Evolutionary conservation across 345 rosid genomes (phyloP), one percentile per base, ranked within the genome.

Genomic region (Isatis tinctoria): DNA sequence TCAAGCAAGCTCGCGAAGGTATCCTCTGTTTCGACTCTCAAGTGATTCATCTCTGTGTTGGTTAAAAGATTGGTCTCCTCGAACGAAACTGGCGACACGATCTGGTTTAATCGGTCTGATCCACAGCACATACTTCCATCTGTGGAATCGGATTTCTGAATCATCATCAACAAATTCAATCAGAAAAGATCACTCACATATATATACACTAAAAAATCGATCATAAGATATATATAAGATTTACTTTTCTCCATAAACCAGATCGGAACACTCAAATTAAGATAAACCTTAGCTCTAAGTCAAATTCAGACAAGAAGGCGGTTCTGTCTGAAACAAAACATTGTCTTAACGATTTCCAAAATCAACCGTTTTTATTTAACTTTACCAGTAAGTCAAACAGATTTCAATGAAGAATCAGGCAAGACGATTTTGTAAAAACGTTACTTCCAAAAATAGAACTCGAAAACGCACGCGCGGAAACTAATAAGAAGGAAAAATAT

Each of bases 1-100:
- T 91, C 98, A 67, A 94, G 97, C 79, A 91, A 78, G 81, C 96
- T 90, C 8, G 90, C 90, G 73, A 88, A 90, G 49, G 88, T 65
- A 73, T 93, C 96, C 74, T 88, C 97, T 62, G 98, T 93, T 67
- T 86, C 87, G 39, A 90, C 78, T 51, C 87, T 83, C 45, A 93
- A 80, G 81, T 89, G 92, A 83, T 87, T 89, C 98, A 93, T 93
- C 37, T 79, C 85, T 41, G 45, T 11, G 70, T 45, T 69, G 65
- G 60, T 44, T 33, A 33, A 27, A 12, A 57, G 40, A 81, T 72
- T 72, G 71, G 65, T 79, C 77, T 84, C 79, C 63, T 72, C 85
- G 16, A 80, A 58, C 60, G 75, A 74, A 79, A 63, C 33, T 36
- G 72, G 35, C 24, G 71, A 13, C 45, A 44, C 78, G 40, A 37